A percentile compares a stretch with the other conserved stretches of the same genome.
phyloP scores from a whole-genome alignment of 73 alveolate genomes.

The Symbiodinium natans region DNA sequence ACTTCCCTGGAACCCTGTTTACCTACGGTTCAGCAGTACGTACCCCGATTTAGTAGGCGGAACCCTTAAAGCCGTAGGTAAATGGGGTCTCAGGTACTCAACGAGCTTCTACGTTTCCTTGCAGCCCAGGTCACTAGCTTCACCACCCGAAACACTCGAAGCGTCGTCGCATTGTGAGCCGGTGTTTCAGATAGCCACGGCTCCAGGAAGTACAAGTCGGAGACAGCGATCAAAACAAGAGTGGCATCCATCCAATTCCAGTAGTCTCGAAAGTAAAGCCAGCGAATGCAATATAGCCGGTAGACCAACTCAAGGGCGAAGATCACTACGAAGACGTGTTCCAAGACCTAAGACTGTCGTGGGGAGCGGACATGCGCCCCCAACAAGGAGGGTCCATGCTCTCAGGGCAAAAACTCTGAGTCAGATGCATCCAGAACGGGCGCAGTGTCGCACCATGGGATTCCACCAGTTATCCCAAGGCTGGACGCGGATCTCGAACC shows the following conservation, averaged over 20 bases:
- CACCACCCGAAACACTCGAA: slow-evolving; percentile 82
- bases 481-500: slow-evolving; percentile 26
- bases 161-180: slow-evolving; percentile 55
- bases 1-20: no score
- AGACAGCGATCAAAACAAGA: slow-evolving; percentile 40
- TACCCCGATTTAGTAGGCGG: no score
- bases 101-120: not conserved
- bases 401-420: not conserved
- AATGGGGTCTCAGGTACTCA: no score
- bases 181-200: slow-evolving; percentile 7
- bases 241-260: slow-evolving; percentile 67
- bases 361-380: not conserved
- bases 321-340: slow-evolving; percentile 49
- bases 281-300: slow-evolving; percentile 40
- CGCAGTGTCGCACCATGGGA: not conserved
- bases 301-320: slow-evolving; percentile 40
- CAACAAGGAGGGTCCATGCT: not conserved
- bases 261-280: slow-evolving; percentile 9
- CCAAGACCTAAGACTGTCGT: slow-evolving; percentile 31
- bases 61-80: no score
- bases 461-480: slow-evolving; percentile 3
- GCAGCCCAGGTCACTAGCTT: slow-evolving; percentile 8
- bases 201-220: not conserved
- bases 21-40: no score
- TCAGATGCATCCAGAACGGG: not conserved